Evolutionary conservation across 768 basidiomycete genomes (phyloP), one percentile per base, ranked within the genome.

Genomic region (Mycena epipterygia): DNA sequence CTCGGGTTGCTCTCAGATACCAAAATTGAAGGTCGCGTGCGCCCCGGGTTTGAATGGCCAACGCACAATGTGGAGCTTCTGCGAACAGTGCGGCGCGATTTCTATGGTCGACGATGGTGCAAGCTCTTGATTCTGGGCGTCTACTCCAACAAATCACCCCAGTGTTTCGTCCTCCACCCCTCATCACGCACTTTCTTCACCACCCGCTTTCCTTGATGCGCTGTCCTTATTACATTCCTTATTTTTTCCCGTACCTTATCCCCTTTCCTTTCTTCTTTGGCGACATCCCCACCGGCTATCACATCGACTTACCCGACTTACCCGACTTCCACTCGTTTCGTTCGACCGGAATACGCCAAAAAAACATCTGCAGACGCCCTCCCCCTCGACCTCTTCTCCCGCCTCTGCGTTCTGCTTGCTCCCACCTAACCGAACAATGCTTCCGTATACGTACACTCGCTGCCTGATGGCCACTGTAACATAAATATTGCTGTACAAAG

Each of bases 1-100:
- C 44, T 83, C 89, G 63, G 85, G 86, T 58, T 95, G 94, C 75
- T 89, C 89, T 29, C 93, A 94, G 81, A 94, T 95, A 68, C 94
- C 94, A 19, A 94, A 94, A 80, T 87, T 95, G 73, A 90, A 92
- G 72, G 85, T 95, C 67, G 92, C 94, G 37, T 94, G 93, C 75
- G 89, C 92, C 37, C 80, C 92, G 23, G 89, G 91, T 62, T 81
- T 85, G 69, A 89, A 89, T 72, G 93, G 93, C 70, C 89, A 88
- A 78, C 85, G 91, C 71, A 90, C 93, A 21, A 94, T 95, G 93
- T 95, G 94, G 94, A 91, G 90, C 76, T 91, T 93, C 79, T 95
- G 94, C 80, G 93, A 94, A 86, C 87, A 94, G 84, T 95, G 94
- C 79, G 94, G 94, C 80, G 91, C 94, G 67, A 94, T 95, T 80